Evolutionary conservation across 768 basidiomycete genomes (phyloP).

Genomic region (Tulasnella sp.): DNA sequence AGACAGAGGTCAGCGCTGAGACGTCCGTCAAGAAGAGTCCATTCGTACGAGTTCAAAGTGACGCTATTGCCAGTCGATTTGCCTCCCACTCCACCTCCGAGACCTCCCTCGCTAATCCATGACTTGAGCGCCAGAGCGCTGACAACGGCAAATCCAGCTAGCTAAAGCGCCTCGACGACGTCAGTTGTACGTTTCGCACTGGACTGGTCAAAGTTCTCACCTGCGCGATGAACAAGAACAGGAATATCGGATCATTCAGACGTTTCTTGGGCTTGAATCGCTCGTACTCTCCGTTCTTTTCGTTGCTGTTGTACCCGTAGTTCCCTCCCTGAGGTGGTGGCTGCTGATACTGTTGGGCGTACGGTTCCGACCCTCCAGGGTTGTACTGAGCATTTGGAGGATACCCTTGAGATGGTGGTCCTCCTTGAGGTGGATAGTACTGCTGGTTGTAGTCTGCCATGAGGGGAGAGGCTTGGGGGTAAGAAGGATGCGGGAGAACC

Average conservation of each 20-base stretch:
- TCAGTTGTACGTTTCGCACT: neutral
- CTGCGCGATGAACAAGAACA: slow-evolving; percentile 51
- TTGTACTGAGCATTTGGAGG: neutral
- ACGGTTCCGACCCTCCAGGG: slow-evolving; percentile 7
- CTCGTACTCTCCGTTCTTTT: slow-evolving; percentile 63
- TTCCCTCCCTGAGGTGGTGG: slow-evolving; percentile 34
- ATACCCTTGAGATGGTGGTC: neutral
- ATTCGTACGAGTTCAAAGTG: slow-evolving; percentile 52
- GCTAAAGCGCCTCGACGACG: slow-evolving; percentile 26
- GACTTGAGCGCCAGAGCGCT: slow-evolving; percentile 52
- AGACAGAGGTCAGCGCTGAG: neutral
- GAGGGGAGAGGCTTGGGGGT: neutral
- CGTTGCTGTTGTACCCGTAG: slow-evolving; percentile 40
- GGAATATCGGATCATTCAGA: slow-evolving; percentile 19
- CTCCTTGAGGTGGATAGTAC: neutral
- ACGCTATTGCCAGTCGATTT: slow-evolving; percentile 42
- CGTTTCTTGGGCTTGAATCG: slow-evolving; percentile 37
- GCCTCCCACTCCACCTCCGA: slow-evolving; percentile 55
- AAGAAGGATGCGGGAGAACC: neutral
- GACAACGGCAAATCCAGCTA: slow-evolving; percentile 55
- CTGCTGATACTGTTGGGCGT: slow-evolving; percentile 6
- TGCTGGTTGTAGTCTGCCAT: neutral
- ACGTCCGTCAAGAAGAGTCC: neutral
- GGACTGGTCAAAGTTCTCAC: slow-evolving; percentile 26
- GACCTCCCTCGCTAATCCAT: slow-evolving; percentile 52